Evolutionary conservation across 768 basidiomycete species (phyloP).

Genomic region (Coprinopsis cinerea): DNA sequence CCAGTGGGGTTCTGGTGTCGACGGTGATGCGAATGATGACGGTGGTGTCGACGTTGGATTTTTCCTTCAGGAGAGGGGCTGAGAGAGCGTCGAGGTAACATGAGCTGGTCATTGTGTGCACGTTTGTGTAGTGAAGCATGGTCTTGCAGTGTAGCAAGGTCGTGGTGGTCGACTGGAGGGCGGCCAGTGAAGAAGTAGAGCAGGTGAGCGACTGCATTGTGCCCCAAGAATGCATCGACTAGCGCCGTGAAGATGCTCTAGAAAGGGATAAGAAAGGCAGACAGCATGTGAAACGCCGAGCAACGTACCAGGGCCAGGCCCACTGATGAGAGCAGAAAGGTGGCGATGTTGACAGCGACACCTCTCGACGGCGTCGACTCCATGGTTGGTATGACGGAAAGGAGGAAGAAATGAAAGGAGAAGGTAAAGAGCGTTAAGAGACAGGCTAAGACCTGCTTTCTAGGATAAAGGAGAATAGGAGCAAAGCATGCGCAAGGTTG

Average conservation of each 20-base stretch:
- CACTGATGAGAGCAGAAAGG: conserved; percentile 26
- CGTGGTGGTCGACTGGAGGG: conserved; percentile 2
- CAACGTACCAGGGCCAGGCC: conserved; percentile 32
- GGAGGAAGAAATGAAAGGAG: conserved; percentile 1
- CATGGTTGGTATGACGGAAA: conserved; percentile 9
- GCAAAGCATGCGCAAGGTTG: neutral
- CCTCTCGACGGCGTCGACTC: conserved; percentile 17
- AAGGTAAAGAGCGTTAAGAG: neutral
- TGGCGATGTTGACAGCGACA: conserved; percentile 23
- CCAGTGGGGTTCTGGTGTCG: neutral
- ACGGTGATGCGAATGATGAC: neutral
- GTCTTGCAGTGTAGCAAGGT: neutral
- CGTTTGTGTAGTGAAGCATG: neutral
- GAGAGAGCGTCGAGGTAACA: too few species aligned
- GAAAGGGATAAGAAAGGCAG: neutral
- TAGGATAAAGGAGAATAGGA: neutral
- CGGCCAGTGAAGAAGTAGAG: conserved; percentile 5
- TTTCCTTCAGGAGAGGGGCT: neutral
- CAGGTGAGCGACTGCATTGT: conserved; percentile 4
- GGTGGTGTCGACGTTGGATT: neutral
- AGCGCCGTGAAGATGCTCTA: conserved; percentile 32
- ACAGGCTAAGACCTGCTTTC: too few species aligned
- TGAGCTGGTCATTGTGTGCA: neutral
- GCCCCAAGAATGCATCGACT: conserved; percentile 15
- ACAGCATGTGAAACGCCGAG: neutral